Conservation (phyloP, 768 basidiomycete species). For the Tulasnella sp. region DNA sequence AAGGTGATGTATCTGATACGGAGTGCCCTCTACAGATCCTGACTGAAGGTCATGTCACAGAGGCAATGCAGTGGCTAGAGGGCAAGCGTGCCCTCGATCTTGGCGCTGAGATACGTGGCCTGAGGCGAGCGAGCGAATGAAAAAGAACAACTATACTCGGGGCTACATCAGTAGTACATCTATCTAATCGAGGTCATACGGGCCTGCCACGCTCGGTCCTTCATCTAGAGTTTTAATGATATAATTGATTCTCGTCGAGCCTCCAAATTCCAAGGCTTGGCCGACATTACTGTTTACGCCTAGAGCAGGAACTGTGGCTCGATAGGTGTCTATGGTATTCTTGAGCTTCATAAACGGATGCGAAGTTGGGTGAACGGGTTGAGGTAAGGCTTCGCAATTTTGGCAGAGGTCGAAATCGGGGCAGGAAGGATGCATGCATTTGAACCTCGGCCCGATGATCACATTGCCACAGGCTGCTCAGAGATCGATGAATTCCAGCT, state of each 20-base stretch:
- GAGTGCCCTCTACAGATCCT: too few species aligned
- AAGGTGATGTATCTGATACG: constrained; percentile 39
- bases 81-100: constrained; percentile 52
- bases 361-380: constrained; percentile 61
- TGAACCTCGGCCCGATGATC: constrained; percentile 68
- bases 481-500: not conserved
- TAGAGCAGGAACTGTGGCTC: not conserved
- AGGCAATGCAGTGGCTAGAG: constrained; percentile 83
- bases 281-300: not conserved
- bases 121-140: constrained; percentile 9
- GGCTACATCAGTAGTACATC: too few species aligned
- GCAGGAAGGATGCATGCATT: constrained; percentile 79
- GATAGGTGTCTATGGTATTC: constrained; percentile 8
- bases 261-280: not conserved
- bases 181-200: too few species aligned
- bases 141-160: not conserved
- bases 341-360: constrained; percentile 76
- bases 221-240: not conserved
- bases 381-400: constrained; percentile 73
- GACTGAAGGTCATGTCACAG: constrained; percentile 39
- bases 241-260: not conserved
- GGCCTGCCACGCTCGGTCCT: not conserved
- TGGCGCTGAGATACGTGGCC: constrained; percentile 20
- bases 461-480: constrained; percentile 51
- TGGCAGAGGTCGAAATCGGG: constrained; percentile 78